phyloP scores from a whole-genome alignment of 768 basidiomycete genomes.

The Termitomyces sp. region DNA sequence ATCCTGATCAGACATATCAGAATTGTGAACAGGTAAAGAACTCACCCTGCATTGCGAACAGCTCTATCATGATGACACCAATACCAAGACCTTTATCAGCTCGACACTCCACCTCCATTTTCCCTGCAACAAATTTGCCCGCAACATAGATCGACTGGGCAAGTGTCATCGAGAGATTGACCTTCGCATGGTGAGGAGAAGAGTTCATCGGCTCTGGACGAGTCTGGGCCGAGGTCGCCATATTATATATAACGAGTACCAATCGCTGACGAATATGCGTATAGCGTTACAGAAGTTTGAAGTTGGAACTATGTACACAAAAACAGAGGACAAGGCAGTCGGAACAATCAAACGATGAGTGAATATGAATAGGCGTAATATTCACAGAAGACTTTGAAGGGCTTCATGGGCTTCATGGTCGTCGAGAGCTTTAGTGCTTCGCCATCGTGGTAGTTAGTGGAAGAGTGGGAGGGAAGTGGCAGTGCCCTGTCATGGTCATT shows the following conservation, averaged over 20 bases:
- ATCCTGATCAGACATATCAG: neutral
- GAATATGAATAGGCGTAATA: neutral
- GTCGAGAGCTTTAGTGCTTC: slow-evolving; percentile 6
- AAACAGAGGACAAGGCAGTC: slow-evolving; percentile 1
- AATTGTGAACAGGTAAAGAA: neutral
- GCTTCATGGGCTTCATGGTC: slow-evolving; percentile 2
- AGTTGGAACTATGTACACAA: slow-evolving; percentile 2
- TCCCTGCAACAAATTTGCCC: slow-evolving; percentile 64
- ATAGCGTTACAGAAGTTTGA: neutral
- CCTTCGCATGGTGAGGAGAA: slow-evolving; percentile 73
- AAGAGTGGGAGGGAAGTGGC: slow-evolving; percentile 5
- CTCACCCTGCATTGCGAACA: slow-evolving; percentile 70
- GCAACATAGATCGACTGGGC: slow-evolving; percentile 62
- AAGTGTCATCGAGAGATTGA: slow-evolving; percentile 63
- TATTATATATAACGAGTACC: neutral
- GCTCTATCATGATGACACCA: slow-evolving; percentile 72
- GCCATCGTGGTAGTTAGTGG: slow-evolving; percentile 12
- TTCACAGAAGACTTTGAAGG: neutral
- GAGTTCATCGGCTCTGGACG: slow-evolving; percentile 74
- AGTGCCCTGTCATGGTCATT: neutral
- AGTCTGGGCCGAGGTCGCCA: slow-evolving; percentile 16
- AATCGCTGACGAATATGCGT: neutral
- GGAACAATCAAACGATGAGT: neutral
- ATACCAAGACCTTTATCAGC: slow-evolving; percentile 74
- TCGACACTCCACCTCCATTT: slow-evolving; percentile 77